Evolutionary conservation across 345 rosid genomes (phyloP), one percentile per base, ranked within the genome.

Genomic region (Angophora floribunda): DNA sequence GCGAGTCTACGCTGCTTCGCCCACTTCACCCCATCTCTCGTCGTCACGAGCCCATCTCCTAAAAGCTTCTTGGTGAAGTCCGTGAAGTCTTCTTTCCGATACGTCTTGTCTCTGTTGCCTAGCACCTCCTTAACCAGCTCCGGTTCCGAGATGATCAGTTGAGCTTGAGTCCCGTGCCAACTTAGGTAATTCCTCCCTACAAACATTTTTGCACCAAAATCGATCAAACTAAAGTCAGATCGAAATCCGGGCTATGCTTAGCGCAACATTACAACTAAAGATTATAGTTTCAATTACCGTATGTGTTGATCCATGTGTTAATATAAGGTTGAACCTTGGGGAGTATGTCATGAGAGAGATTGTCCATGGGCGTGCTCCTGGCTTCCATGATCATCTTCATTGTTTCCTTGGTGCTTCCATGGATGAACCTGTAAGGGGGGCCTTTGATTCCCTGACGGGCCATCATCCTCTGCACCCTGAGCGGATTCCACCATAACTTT

Each of bases 1-100:
- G 95, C 93, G n/a, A 93, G 87, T 88, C 92, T 92, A 50, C 93
- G 91, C 51, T 87, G 87, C 88, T 85, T 93, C 1, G 16, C 52
- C 94, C 96, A 94, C 89, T 92, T 93, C 30, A 87, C 86, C 36
- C 92, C 92, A 50, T 45, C 26, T 9, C 91, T 49, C 10, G 90
- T 21, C 15, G n/a, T 12, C 26, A 91, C 90, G 21, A 93, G 89
- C 24, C 95, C 95, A 4, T 51, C 55, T 51, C 55, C 55, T 32
- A 70, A 47, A n/a, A 87, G 52, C 88, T 87, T 87, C 84, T 87
- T 87, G 51, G 6, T 13, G 4, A 44, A 49, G 13, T 45, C 82
- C 22, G 53, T 86, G 22, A 24, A 15, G 17, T 22, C 44, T 26
- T 12, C 26, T 86, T 86, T 86, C 30, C 44, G 78, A 51, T 45